Percentiles rank a stretch among this genome's conserved stretches.
phyloP scores from a whole-genome alignment of 2,329 filamentous ascomycete species.

The Trichophyton mentagrophytes region DNA sequence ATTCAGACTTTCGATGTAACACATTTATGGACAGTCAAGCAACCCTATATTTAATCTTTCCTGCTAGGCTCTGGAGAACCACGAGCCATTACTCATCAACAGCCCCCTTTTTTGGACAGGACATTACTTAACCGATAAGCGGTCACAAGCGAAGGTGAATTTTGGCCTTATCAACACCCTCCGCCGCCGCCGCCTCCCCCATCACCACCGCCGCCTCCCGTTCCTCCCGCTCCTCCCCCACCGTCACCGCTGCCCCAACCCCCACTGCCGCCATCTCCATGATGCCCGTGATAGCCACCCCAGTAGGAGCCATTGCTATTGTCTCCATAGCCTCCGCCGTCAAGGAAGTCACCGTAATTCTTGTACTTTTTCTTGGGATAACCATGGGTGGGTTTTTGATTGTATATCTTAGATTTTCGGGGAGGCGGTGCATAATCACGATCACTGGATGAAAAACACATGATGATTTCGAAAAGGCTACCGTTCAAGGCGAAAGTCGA shows the following conservation, averaged over 20 bases:
- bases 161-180: neutral
- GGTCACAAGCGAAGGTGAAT: neutral
- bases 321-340: neutral
- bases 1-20: neutral
- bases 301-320: too few species aligned
- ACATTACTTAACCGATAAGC: neutral
- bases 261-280: neutral
- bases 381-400: neutral
- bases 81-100: neutral
- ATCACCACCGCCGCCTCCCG: constrained; percentile 15
- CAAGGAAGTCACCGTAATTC: neutral
- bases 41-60: too few species aligned
- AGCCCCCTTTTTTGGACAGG: neutral
- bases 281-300: too few species aligned
- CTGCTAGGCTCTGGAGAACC: too few species aligned
- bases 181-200: neutral
- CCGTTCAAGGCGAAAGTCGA: neutral
- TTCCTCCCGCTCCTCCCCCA: neutral
- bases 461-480: neutral
- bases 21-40: neutral
- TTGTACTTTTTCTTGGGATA: neutral
- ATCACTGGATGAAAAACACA: neutral
- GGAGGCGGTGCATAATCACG: neutral
- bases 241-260: constrained; percentile 12
- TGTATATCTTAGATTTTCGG: neutral